A percentile compares a stretch with the other conserved stretches of the same genome.
Evolutionary conservation across 192 early-diverging fungal genomes (phyloP).

Genomic region (Backusella tuberculispora): DNA sequence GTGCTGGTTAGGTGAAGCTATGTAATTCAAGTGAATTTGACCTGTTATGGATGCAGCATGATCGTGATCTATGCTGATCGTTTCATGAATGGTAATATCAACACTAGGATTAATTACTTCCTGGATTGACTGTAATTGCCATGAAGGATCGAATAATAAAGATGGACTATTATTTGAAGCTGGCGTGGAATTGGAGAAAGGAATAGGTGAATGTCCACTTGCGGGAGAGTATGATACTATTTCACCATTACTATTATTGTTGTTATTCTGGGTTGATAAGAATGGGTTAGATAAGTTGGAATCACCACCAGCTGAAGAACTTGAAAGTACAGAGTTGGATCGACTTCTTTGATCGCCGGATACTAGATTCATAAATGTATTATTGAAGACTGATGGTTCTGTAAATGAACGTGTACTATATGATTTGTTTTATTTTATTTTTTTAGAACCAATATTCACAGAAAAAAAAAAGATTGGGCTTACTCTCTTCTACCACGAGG

Average conservation of each 20-base stretch:
- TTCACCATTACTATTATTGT: not conserved
- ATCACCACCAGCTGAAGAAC: not conserved
- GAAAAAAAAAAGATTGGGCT: not conserved
- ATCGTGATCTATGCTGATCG: not conserved
- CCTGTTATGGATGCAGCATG: not conserved
- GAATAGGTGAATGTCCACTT: not conserved
- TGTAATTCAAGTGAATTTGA: not conserved
- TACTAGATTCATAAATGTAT: not conserved
- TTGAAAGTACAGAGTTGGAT: not conserved
- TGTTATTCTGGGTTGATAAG: not conserved
- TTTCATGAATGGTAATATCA: not conserved
- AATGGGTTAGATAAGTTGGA: not conserved
- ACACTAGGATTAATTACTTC: not conserved
- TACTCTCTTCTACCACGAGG: conserved; percentile 17
- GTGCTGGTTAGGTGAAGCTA: not conserved
- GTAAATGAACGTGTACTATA: not conserved
- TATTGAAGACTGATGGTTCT: not conserved
- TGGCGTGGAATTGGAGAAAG: not conserved
- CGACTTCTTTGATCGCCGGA: not conserved
- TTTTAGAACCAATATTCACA: not conserved
- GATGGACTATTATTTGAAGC: too few relatives aligned
- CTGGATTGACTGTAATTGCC: not conserved
- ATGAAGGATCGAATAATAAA: not conserved
- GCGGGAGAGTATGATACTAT: not conserved
- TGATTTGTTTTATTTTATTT: not conserved